These are phyloP conservation scores for Limonium bicolor DNA, from an alignment of 148 eudicot genomes.

Conservation along the genomic window DNA sequence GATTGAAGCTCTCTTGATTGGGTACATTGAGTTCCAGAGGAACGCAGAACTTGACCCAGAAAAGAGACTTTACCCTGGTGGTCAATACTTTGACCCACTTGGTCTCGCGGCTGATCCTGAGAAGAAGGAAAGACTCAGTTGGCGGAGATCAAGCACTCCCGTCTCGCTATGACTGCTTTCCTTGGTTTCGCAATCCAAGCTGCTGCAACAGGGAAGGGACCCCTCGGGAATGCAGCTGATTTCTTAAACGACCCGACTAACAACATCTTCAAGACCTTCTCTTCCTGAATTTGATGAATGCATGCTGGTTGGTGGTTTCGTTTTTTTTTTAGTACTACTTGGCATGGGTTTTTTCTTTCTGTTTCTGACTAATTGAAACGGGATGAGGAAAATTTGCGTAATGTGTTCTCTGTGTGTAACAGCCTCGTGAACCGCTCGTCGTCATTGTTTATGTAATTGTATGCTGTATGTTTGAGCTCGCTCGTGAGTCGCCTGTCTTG, in stretches of 20 bases:
- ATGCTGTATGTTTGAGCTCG: no score
- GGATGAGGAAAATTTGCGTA: no score
- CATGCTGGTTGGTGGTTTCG: no score
- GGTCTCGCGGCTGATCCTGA: slow-evolving; percentile 82
- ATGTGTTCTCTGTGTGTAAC: no score
- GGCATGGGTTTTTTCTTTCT: no score
- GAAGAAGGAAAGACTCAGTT: slow-evolving; percentile 63
- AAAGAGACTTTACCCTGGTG: slow-evolving; percentile 74
- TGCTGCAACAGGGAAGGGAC: slow-evolving; percentile 92
- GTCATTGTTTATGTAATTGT: no score
- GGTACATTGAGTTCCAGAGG: slow-evolving; percentile 90
- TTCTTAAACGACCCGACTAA: slow-evolving; percentile 74
- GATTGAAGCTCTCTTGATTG: slow-evolving; percentile 71
- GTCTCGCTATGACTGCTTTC: slow-evolving; percentile 86
- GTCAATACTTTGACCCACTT: slow-evolving; percentile 70
- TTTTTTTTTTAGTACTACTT: no score
- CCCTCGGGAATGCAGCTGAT: slow-evolving; percentile 81
- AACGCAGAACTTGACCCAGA: slow-evolving; percentile 91
- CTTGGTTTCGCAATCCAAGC: slow-evolving; percentile 90
- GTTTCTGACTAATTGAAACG: no score
- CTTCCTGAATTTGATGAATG: slow-evolving; percentile 16
- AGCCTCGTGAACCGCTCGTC: no score
- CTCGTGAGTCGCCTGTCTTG: no score
- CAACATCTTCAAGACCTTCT: slow-evolving; percentile 28
- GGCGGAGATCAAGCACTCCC: slow-evolving; percentile 92